Percentiles rank a stretch among this genome's conserved stretches.
Evolutionary conservation across 148 eudicot species (phyloP).

Genomic region (Selenicereus undatus): DNA sequence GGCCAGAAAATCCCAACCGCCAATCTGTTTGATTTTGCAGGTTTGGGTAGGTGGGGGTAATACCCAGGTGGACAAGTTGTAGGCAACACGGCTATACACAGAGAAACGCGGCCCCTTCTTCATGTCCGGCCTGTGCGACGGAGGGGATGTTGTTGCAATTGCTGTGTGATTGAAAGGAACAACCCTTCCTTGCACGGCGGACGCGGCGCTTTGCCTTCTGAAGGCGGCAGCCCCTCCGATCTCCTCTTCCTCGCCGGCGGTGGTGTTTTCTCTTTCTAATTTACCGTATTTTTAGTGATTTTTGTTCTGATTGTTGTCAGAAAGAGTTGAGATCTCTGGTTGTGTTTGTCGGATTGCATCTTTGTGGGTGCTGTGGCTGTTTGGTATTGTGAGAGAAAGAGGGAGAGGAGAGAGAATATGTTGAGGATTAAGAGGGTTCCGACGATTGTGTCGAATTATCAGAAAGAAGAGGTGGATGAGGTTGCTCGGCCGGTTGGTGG

Average conservation of each 20-base stretch:
- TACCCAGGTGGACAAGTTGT: conserved; percentile 49
- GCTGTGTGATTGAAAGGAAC: conserved; percentile 25
- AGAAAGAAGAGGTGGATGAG: conserved; percentile 77
- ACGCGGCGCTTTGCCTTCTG: conserved; percentile 89
- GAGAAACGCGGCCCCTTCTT: conserved; percentile 28
- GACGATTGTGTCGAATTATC: conserved; percentile 82
- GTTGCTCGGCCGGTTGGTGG: conserved; percentile 38
- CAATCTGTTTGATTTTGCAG: background rate
- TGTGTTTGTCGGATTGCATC: background rate
- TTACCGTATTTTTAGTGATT: background rate
- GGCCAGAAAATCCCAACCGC: background rate
- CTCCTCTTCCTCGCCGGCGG: conserved; percentile 95
- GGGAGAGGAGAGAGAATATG: conserved; percentile 27
- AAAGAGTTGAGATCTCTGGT: background rate
- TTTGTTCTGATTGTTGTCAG: no score
- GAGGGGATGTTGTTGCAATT: conserved; percentile 26
- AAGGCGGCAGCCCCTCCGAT: conserved; percentile 93
- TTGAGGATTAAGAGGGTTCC: conserved; percentile 94
- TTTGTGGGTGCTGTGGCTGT: no score
- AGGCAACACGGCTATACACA: conserved; percentile 75
- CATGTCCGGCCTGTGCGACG: conserved; percentile 44
- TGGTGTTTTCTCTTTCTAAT: conserved; percentile 24
- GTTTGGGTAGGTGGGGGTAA: conserved; percentile 22
- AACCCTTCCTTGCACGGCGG: conserved; percentile 81
- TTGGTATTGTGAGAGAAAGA: no score